These are phyloP conservation scores for Hyaloperonospora brassicae DNA, from an alignment of 352 stramenopile species.

Conservation along the genomic window DNA sequence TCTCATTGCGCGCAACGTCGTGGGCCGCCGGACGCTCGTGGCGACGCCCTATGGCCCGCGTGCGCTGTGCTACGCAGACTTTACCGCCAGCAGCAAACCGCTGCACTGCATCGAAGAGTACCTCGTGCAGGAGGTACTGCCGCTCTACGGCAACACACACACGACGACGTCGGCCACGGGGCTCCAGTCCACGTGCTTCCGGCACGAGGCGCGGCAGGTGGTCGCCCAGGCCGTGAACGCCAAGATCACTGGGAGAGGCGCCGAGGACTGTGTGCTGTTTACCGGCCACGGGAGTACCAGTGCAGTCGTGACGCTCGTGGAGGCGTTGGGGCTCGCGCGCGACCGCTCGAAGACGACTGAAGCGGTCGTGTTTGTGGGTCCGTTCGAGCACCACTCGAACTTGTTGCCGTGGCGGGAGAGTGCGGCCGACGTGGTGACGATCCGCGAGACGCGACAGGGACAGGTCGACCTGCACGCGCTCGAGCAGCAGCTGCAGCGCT, in stretches of 20 bases:
- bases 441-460: slow-evolving; percentile 45
- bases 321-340: slow-evolving; percentile 51
- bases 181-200: slow-evolving; percentile 89
- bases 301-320: slow-evolving; percentile 76
- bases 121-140: slow-evolving; percentile 79
- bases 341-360: slow-evolving; percentile 1
- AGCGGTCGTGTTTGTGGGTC: slow-evolving; percentile 88
- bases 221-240: slow-evolving; percentile 88
- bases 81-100: slow-evolving; percentile 88
- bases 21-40: slow-evolving; percentile 42
- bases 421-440: slow-evolving; percentile 61
- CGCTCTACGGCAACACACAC: slow-evolving; percentile 97
- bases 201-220: slow-evolving; percentile 91
- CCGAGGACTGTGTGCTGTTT: slow-evolving; percentile 94
- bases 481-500: slow-evolving; percentile 34
- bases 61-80: slow-evolving; percentile 91
- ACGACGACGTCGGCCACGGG: slow-evolving; percentile 83
- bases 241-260: slow-evolving; percentile 81
- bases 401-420: slow-evolving; percentile 95
- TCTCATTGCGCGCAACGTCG: slow-evolving; percentile 38
- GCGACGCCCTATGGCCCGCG: slow-evolving; percentile 59
- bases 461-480: slow-evolving; percentile 58
- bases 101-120: slow-evolving; percentile 88
- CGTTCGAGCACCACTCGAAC: slow-evolving; percentile 98
- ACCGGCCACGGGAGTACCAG: slow-evolving; percentile 79